phyloP scores from a whole-genome alignment of 345 rosid species.

The Murraya paniculata region DNA sequence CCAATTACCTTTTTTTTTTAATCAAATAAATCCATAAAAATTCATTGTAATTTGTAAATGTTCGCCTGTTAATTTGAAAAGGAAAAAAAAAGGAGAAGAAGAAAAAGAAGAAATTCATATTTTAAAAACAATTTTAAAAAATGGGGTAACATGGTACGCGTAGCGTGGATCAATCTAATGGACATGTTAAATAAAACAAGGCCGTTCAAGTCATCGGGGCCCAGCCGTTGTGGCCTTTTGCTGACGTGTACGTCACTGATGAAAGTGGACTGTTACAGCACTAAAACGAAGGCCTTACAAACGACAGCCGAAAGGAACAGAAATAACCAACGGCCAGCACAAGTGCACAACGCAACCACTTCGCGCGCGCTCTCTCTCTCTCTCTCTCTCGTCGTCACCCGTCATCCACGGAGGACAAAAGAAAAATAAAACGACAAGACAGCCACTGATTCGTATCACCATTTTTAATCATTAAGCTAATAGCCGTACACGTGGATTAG shows the following conservation, averaged over 20 bases:
- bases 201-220: background rate
- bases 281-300: background rate
- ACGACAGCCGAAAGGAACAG: background rate
- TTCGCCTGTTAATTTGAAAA: too few species aligned
- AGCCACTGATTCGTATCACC: background rate
- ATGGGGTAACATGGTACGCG: too few species aligned
- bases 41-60: too few species aligned
- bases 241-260: background rate
- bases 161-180: too few species aligned
- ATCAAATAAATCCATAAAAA: too few species aligned
- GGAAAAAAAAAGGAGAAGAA: too few species aligned
- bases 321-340: background rate
- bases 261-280: background rate
- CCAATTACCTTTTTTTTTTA: too few species aligned
- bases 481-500: conserved; percentile 11
- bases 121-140: too few species aligned
- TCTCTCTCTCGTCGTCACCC: background rate
- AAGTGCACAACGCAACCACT: background rate
- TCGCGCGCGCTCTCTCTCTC: too few species aligned
- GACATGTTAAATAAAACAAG: background rate
- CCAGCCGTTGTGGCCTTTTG: background rate
- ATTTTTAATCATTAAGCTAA: background rate
- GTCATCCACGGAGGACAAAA: too few species aligned
- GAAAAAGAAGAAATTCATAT: too few species aligned
- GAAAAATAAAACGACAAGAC: background rate